Evolutionary conservation across 768 basidiomycete species (phyloP), one percentile per base, ranked within the genome.

Genomic region (Tylopilus subfusipes): DNA sequence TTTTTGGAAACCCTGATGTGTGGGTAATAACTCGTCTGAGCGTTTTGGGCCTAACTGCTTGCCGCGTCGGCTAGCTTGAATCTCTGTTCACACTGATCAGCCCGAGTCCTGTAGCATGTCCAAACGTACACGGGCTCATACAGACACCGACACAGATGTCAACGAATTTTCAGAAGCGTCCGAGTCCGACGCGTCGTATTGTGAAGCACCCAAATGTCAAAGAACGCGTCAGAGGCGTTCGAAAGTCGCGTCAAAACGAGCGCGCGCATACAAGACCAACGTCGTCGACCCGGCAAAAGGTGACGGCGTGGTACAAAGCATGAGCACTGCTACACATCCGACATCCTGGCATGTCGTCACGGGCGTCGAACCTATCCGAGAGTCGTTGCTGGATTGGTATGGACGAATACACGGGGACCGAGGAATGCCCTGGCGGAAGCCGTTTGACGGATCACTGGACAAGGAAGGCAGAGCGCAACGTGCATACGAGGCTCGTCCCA

Each of bases 341-440:
- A 68, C 63, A 52, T 76, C 81, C 30, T 68, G 67, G 50, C 88
- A 90, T 64, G 60, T 70, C 45, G 75, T 89, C 19, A 58, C 63
- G 6, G 34, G 42, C 5, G 67, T 78, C 18, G 68, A 63, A 14
- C 55, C 73, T 21, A 69, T 84, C 30, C 81, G 82, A 24, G 56
- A 64, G 48, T 76, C 81, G 11, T 73, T 91, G n/a, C 62, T 79
- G 21, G 48, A 55, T 48, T 98, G 93, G 93, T 98, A 86, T 64
- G 76, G 78, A 33, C 72, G 69, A 14, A 88, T 88, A 13, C 83
- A 83, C 54, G 76, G 81, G 36, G 72, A 71, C 21, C 81, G 94
- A 42, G 83, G 83, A 33, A 97, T 98, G 93, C 95, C 94, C 1
- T 97, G 94, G 95, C 78, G 94, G 50, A 93, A 89, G 67, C 76